These are phyloP conservation scores for Talaromyces sp. DNA, from an alignment of 2,329 filamentous ascomycete species.

Conservation along the genomic window DNA sequence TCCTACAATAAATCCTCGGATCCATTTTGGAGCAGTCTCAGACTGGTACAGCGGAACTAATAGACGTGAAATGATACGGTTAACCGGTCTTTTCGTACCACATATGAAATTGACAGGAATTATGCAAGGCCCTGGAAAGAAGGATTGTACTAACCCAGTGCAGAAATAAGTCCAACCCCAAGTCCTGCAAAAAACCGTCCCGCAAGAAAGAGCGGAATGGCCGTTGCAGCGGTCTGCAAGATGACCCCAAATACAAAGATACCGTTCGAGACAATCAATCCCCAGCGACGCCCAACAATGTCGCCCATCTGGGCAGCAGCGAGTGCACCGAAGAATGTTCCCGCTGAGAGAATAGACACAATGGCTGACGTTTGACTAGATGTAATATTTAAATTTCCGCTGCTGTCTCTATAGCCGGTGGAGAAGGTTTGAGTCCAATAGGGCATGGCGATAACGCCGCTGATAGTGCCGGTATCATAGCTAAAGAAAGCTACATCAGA, in stretches of 20 bases:
- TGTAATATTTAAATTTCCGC: conserved; percentile 35
- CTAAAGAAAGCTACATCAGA: neutral
- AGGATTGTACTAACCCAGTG: conserved; percentile 37
- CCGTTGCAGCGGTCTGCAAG: conserved; percentile 62
- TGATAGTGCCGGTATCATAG: conserved; percentile 10
- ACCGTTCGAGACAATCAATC: conserved; percentile 59
- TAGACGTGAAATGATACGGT: neutral
- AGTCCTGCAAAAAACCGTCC: conserved; percentile 57
- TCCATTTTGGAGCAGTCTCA: conserved; percentile 67
- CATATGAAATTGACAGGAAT: neutral
- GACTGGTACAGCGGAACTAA: conserved; percentile 30
- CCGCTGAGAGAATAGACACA: conserved; percentile 78
- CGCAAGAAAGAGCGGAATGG: conserved; percentile 52
- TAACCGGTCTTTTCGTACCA: neutral
- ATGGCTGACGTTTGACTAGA: conserved; percentile 66
- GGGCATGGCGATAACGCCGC: conserved; percentile 6
- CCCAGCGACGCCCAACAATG: conserved; percentile 61
- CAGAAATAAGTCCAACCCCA: conserved; percentile 59
- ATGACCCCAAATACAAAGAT: conserved; percentile 68
- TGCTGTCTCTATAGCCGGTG: conserved; percentile 7
- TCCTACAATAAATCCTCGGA: conserved; percentile 65
- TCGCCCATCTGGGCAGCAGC: conserved; percentile 67
- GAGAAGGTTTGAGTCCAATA: conserved; percentile 2
- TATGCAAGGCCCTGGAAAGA: neutral
- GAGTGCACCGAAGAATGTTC: conserved; percentile 70